phyloP scores from a whole-genome alignment of 352 stramenopile species.

The Globisporangium uncinulatum region DNA sequence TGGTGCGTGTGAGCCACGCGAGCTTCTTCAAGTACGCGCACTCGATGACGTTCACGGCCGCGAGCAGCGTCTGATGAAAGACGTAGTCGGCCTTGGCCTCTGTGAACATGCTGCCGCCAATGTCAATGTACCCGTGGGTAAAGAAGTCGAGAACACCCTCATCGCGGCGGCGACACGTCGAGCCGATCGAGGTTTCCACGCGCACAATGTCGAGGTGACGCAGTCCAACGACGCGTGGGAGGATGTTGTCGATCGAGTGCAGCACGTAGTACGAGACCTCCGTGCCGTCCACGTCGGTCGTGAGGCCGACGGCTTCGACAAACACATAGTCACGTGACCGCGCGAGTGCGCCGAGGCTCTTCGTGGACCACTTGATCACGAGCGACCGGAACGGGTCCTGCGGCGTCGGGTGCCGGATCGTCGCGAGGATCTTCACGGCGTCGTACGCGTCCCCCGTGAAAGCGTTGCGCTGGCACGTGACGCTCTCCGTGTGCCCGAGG shows the following conservation, averaged over 20 bases:
- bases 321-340: conserved; percentile 41
- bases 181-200: conserved; percentile 1
- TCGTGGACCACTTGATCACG: conserved; percentile 36
- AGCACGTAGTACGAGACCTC: conserved; percentile 20
- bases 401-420: conserved; percentile 22
- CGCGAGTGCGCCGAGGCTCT: conserved; percentile 31
- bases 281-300: conserved; percentile 22
- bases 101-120: too few relatives aligned
- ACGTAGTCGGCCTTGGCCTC: too few relatives aligned
- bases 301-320: conserved; percentile 37
- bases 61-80: too few relatives aligned
- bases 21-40: conserved; percentile 9
- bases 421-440: conserved; percentile 26
- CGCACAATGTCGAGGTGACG: conserved; percentile 7
- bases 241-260: conserved; percentile 10
- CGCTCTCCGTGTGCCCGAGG: conserved; percentile 29
- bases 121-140: too few relatives aligned
- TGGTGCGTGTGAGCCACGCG: background rate
- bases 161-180: too few relatives aligned
- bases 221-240: conserved; percentile 9
- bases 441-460: conserved; percentile 30
- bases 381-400: conserved; percentile 37
- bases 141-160: background rate
- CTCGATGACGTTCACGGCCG: conserved; percentile 5
- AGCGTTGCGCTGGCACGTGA: conserved; percentile 27